These are phyloP conservation scores for Nigrospora osmanthi DNA, from an alignment of 2,329 filamentous ascomycete genomes.

Conservation along the genomic window DNA sequence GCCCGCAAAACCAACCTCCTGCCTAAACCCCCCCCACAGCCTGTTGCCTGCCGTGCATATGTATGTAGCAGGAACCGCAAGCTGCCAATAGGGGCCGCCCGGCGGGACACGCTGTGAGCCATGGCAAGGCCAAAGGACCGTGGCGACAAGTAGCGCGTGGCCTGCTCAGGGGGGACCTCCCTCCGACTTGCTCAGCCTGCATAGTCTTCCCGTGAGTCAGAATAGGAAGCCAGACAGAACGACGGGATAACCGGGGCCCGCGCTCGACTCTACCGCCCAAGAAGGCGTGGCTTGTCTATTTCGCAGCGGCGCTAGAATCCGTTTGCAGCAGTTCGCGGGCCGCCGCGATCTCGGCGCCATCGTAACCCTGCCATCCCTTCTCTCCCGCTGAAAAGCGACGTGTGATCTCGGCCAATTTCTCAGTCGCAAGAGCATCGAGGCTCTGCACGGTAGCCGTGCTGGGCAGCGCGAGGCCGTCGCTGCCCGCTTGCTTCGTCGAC, in stretches of 20 bases:
- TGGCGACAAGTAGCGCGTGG: too few relatives aligned
- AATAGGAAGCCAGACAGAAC: neutral
- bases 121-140: too few relatives aligned
- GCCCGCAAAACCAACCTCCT: too few relatives aligned
- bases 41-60: too few relatives aligned
- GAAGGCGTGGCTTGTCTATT: too few relatives aligned
- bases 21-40: too few relatives aligned
- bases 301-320: conserved; percentile 30
- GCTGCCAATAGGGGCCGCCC: too few relatives aligned
- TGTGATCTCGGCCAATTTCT: conserved; percentile 71
- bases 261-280: too few relatives aligned
- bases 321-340: conserved; percentile 59
- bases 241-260: neutral
- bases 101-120: too few relatives aligned
- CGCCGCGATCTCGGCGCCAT: conserved; percentile 62
- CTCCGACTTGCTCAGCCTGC: conserved; percentile 1
- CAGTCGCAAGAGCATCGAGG: conserved; percentile 64
- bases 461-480: conserved; percentile 46
- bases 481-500: conserved; percentile 34
- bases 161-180: neutral
- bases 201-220: neutral
- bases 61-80: too few relatives aligned
- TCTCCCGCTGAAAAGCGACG: conserved; percentile 52
- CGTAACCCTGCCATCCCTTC: conserved; percentile 65
- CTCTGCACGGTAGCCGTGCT: conserved; percentile 52